Conservation (phyloP, 257 asterid genomes). For the Ajuga chamaepitys region DNA sequence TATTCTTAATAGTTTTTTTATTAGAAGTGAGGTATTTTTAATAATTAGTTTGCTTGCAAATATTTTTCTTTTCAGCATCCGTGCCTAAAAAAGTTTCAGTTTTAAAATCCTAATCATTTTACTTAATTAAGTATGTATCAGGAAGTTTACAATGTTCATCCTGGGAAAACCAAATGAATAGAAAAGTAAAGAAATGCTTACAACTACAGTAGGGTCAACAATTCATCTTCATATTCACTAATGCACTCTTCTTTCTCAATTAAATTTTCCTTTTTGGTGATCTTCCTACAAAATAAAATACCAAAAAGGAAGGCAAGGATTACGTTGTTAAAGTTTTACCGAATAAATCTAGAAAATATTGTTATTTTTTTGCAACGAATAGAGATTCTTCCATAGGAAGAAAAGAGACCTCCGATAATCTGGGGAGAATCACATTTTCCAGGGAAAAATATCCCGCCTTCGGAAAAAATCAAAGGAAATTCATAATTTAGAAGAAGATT, state of each 20-base stretch:
- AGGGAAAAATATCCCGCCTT: constrained; percentile 63
- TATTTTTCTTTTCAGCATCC: too few species aligned
- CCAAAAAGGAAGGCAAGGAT: not conserved
- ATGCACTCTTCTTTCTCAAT: constrained; percentile 33
- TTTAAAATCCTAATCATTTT: too few species aligned
- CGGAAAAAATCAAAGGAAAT: constrained; percentile 10
- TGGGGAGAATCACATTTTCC: constrained; percentile 50
- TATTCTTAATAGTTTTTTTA: too few species aligned
- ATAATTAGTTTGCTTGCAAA: too few species aligned
- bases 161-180: not conserved
- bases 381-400: not conserved
- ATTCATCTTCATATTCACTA: constrained; percentile 32
- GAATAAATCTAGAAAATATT: not conserved
- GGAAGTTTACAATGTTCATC: not conserved
- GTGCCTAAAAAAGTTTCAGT: too few species aligned
- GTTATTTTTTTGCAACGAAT: not conserved
- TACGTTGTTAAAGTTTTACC: not conserved
- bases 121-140: too few species aligned
- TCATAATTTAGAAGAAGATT: not conserved
- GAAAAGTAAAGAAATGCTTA: constrained; percentile 21
- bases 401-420: constrained; percentile 34
- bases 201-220: constrained; percentile 45
- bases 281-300: constrained; percentile 31
- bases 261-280: constrained; percentile 14
- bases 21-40: too few species aligned